phyloP scores from a whole-genome alignment of 2,329 filamentous ascomycete genomes.

The Clarireedia paspali region DNA sequence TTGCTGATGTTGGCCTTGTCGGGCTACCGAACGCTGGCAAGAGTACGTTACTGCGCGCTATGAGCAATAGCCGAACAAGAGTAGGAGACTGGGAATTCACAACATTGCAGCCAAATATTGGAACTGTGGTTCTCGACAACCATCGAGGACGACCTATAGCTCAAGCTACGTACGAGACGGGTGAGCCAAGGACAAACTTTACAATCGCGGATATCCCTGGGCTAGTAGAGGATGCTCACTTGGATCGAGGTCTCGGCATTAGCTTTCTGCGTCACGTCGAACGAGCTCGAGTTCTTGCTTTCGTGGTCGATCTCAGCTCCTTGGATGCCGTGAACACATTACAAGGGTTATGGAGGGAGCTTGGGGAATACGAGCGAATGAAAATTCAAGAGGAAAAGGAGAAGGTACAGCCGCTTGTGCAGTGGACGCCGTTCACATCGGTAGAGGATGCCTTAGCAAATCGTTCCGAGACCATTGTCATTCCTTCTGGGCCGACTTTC shows the following conservation, averaged over 20 bases:
- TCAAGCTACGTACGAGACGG: constrained; percentile 38
- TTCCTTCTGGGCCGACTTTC: constrained; percentile 18
- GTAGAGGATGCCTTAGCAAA: constrained; percentile 31
- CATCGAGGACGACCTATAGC: constrained; percentile 63
- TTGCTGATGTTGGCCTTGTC: constrained; percentile 91
- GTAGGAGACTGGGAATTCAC: constrained; percentile 97
- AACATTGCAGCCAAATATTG: constrained; percentile 89
- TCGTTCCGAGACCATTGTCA: constrained; percentile 25
- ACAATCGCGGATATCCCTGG: constrained; percentile 95
- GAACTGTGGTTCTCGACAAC: constrained; percentile 87
- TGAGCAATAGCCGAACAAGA: constrained; percentile 82
- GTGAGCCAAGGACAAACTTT: constrained; percentile 64
- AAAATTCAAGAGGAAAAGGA: constrained; percentile 69
- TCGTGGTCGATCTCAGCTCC: constrained; percentile 79
- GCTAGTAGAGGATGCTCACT: constrained; percentile 83
- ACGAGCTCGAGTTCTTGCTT: constrained; percentile 84
- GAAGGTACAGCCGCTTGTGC: constrained; percentile 54
- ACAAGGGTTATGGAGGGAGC: constrained; percentile 80
- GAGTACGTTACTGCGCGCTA: constrained; percentile 77
- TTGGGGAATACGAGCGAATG: constrained; percentile 66
- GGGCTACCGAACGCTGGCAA: constrained; percentile 95
- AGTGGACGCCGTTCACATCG: constrained; percentile 43
- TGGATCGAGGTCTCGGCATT: constrained; percentile 84
- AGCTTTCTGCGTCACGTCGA: constrained; percentile 93
- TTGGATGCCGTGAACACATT: constrained; percentile 74